Conservation (phyloP, 176 grass and related monocot genomes). For the Avena insularis region DNA sequence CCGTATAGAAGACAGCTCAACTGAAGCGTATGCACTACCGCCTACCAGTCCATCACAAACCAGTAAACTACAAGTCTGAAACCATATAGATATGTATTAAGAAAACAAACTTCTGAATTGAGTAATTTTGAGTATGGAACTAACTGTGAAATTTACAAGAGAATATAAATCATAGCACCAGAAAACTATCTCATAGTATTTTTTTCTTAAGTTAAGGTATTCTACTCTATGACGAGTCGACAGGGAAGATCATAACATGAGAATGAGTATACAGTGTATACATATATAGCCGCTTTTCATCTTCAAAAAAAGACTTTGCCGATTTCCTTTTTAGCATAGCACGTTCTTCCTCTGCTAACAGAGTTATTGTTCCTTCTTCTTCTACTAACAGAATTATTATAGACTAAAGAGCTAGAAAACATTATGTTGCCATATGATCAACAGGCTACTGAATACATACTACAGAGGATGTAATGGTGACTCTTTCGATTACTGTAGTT, state of each 20-base stretch:
- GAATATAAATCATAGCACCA: neutral
- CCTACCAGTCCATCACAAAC: constrained; percentile 9
- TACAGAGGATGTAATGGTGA: neutral
- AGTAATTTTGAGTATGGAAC: neutral
- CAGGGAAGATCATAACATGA: neutral
- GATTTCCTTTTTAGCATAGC: neutral
- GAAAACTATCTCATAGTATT: neutral
- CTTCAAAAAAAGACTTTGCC: neutral
- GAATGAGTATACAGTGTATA: neutral
- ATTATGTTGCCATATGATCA: neutral
- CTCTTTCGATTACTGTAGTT: neutral
- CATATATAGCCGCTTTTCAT: neutral
- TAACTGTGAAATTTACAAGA: constrained; percentile 27
- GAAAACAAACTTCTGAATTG: neutral
- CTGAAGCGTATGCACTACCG: neutral
- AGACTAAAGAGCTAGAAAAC: neutral
- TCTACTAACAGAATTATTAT: neutral
- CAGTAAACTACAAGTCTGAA: constrained; percentile 4
- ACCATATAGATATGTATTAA: neutral
- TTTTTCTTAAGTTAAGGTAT: neutral
- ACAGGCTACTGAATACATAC: neutral
- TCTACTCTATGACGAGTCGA: neutral
- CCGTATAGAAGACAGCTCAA: constrained; percentile 7
- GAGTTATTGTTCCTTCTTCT: too few relatives aligned
- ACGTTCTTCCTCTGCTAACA: neutral